These are phyloP conservation scores for Aristolochia contorta DNA, from an alignment of 164 flowering plant genomes.

Conservation along the genomic window DNA sequence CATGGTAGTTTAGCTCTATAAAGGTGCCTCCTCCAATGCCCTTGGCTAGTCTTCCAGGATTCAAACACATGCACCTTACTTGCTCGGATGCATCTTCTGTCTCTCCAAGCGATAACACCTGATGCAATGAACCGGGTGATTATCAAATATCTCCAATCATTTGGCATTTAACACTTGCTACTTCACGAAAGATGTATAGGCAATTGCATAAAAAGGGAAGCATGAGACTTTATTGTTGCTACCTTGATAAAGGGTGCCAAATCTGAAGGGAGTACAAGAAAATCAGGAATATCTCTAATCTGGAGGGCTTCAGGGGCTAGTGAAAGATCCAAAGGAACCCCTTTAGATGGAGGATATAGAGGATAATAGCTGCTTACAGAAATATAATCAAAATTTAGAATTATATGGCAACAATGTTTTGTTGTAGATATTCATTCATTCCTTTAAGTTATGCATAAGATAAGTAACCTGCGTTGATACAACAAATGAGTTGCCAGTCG, in stretches of 20 bases:
- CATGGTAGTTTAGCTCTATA: conserved; percentile 57
- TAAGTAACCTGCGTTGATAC: conserved; percentile 61
- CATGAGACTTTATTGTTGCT: conserved; percentile 3
- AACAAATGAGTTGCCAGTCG: conserved; percentile 74
- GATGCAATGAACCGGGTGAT: background rate
- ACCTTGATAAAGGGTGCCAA: conserved; percentile 88
- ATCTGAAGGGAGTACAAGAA: conserved; percentile 85
- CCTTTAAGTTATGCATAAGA: background rate
- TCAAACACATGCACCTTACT: conserved; percentile 60
- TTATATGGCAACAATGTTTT: background rate
- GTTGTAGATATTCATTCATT: background rate
- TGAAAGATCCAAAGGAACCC: conserved; percentile 76
- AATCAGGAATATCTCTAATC: conserved; percentile 56
- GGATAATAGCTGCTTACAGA: conserved; percentile 77
- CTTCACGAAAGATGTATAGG: background rate
- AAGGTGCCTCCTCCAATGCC: conserved; percentile 94
- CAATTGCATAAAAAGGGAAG: background rate
- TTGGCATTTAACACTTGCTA: background rate
- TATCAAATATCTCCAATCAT: background rate
- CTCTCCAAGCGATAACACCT: conserved; percentile 54
- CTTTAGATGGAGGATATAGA: conserved; percentile 80
- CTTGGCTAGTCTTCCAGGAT: conserved; percentile 91
- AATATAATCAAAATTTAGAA: background rate
- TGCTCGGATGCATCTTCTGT: conserved; percentile 32
- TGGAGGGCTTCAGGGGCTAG: conserved; percentile 74